Evolutionary conservation across 371 early-diverging fungal genomes (phyloP), one percentile per base, ranked within the genome.

Genomic region (Apophysomyces elegans): DNA sequence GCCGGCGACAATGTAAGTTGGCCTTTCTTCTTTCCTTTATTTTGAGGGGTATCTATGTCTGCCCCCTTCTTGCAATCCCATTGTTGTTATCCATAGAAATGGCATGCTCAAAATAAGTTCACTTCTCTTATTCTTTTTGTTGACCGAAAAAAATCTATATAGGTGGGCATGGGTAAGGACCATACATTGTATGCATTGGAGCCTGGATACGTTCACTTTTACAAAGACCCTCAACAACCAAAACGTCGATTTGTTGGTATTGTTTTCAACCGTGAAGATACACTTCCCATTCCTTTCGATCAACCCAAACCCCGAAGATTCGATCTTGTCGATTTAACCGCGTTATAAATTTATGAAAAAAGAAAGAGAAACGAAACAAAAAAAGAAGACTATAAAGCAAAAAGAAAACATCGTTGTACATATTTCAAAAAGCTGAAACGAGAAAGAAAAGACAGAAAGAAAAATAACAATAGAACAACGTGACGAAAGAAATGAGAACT

Each of bases 111-210:
- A 26, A 26, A 41, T 41, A 41, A 41, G 11, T 6, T 41, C 13
- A 3, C 5, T 13, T 41, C 5, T 41, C 32, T 26, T 26, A 26
- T 26, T 26, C 32, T 26, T 26, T 26, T 26, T 26, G 32, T 26
- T 26, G 2, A 46, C 43, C n/a, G 21, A 35, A 44, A 35, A 12
- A 11, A n/a, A 21, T 18, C 21, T 36, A 37, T 36, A 56, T 69
- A 90, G 84, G 91, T 96, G 56, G 94, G 92, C 12, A 89, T 94
- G 72, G 96, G 96, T 61, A 89, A 90, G 68, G 98, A 96, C 79
- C 95, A 94, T 77, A 98, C 98, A 13, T 74, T 97, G 56, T 95
- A 76, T 75, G 94, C 97, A 32, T 76, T 92, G 44, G 83, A 85
- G 47, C 84, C 87, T 1, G 98, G 98, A n/a, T 90, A 87, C 66